These are phyloP conservation scores for Rhodofomes roseus DNA, from an alignment of 1,284 basidiomycete genomes.

Conservation along the genomic window DNA sequence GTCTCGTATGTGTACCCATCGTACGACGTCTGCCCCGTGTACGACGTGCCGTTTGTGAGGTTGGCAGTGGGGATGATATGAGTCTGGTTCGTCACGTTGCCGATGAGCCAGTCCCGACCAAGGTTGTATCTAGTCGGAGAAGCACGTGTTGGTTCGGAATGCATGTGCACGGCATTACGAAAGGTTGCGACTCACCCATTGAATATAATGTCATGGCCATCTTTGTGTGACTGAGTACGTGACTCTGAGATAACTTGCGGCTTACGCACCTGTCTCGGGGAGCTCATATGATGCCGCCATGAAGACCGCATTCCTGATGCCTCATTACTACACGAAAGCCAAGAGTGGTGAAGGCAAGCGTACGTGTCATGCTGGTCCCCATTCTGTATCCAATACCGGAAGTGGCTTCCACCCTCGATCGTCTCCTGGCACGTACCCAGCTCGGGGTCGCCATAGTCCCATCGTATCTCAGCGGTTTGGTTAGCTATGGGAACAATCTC, in stretches of 20 bases:
- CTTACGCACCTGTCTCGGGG: conserved; percentile 49
- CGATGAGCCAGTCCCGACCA: conserved; percentile 78
- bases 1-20: conserved; percentile 71
- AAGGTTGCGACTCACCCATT: conserved; percentile 42
- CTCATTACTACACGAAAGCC: background rate
- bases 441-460: conserved; percentile 73
- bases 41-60: conserved; percentile 59
- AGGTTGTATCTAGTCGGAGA: conserved; percentile 49
- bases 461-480: conserved; percentile 76
- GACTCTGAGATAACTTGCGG: background rate
- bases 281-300: conserved; percentile 78
- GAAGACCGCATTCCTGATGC: conserved; percentile 72
- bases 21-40: conserved; percentile 51
- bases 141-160: background rate
- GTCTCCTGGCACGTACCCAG: conserved; percentile 84
- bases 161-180: background rate
- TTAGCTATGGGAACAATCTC: conserved; percentile 45
- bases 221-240: conserved; percentile 14
- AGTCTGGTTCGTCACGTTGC: conserved; percentile 64
- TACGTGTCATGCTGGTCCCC: conserved; percentile 57
- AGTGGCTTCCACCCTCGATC: conserved; percentile 85
- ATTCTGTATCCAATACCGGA: conserved; percentile 87
- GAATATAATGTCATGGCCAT: conserved; percentile 49
- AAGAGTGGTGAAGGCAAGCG: conserved; percentile 13
- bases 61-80: conserved; percentile 48